Conservation (phyloP, 2,329 filamentous ascomycete genomes). For the Colletotrichum cuscutae region DNA sequence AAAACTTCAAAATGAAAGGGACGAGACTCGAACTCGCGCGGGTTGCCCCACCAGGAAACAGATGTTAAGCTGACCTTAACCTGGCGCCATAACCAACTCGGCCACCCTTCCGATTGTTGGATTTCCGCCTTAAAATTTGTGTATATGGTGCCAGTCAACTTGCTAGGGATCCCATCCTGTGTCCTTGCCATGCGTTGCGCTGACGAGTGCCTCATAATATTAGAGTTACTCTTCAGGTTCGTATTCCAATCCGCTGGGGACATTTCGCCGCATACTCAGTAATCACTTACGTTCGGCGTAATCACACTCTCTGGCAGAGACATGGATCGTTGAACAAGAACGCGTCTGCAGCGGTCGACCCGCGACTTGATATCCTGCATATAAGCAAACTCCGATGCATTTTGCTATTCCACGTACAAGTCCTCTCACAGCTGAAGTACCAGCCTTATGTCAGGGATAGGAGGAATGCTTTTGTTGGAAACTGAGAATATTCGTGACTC, state of each 20-base stretch:
- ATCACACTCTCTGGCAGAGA: not conserved
- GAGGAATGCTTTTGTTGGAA: too few species aligned
- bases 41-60: slow-evolving; percentile 35
- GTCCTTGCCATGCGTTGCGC: not conserved
- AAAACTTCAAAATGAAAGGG: slow-evolving; percentile 23
- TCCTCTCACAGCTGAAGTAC: too few species aligned
- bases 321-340: not conserved
- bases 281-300: not conserved
- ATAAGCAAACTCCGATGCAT: not conserved
- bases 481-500: not conserved
- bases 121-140: fast-evolving
- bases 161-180: not conserved
- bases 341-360: not conserved
- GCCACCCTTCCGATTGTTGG: slow-evolving; percentile 23
- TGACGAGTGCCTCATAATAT: too few species aligned
- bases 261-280: too few species aligned
- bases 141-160: fast-evolving
- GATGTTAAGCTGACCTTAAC: slow-evolving; percentile 35
- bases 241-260: too few species aligned
- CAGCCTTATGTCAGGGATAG: not conserved
- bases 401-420: not conserved
- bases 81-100: slow-evolving; percentile 35
- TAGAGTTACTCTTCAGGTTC: too few species aligned
- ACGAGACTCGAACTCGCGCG: slow-evolving; percentile 35
- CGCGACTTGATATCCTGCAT: not conserved